Percentiles rank a stretch among this genome's conserved stretches.
Evolutionary conservation across 108 stramenopile species (phyloP).

Genomic region (Cyclotella choctawhatcheeana): DNA sequence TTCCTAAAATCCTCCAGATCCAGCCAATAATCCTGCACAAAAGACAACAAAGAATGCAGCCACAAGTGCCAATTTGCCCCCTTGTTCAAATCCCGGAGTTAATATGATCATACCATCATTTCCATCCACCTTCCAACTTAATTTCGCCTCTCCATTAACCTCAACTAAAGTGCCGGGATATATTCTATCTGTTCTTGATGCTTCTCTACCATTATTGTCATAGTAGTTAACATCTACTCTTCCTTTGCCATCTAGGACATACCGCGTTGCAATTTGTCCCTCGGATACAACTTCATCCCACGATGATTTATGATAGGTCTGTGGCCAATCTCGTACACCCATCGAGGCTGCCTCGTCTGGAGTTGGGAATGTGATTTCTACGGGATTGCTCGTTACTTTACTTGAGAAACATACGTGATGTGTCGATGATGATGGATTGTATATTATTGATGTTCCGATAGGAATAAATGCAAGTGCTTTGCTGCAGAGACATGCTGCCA

Average conservation of each 20-base stretch:
- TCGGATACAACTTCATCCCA: constrained; percentile 48
- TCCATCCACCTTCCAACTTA: constrained; percentile 58
- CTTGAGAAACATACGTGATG: too few species aligned
- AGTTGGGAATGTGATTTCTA: constrained; percentile 55
- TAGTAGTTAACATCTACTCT: constrained; percentile 37
- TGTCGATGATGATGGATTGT: too few species aligned
- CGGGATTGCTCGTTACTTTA: constrained; percentile 5
- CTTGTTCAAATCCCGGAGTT: constrained; percentile 70
- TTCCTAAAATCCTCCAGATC: constrained; percentile 36
- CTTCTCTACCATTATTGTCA: constrained; percentile 21
- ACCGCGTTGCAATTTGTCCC: constrained; percentile 54
- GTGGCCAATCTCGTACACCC: constrained; percentile 74
- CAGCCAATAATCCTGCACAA: constrained; percentile 57
- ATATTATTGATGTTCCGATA: too few species aligned
- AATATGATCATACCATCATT: constrained; percentile 65
- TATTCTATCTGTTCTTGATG: constrained; percentile 15
- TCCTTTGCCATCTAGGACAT: constrained; percentile 65
- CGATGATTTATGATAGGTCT: constrained; percentile 43
- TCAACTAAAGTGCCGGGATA: constrained; percentile 69
- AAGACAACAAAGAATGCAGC: constrained; percentile 54
- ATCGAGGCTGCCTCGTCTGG: constrained; percentile 52
- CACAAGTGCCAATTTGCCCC: constrained; percentile 58
- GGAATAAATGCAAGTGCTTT: too few species aligned
- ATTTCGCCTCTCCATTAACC: constrained; percentile 54
- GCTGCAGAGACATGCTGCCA: too few species aligned